phyloP scores from a whole-genome alignment of 2,329 filamentous ascomycete species.

The Emergomyces orientalis region DNA sequence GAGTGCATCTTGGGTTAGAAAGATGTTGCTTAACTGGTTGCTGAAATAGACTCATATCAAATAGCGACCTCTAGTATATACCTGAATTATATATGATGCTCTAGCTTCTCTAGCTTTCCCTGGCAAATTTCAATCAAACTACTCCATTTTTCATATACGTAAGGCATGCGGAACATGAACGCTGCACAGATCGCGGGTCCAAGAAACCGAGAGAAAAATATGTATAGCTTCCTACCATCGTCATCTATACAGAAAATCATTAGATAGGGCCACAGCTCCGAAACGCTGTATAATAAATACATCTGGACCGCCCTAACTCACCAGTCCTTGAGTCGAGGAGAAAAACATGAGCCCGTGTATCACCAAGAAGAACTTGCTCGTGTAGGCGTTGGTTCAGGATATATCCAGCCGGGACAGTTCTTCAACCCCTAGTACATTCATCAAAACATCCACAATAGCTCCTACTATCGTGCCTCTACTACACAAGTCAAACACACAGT shows the following conservation, averaged over 20 bases:
- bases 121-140: no score
- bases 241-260: not conserved
- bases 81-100: no score
- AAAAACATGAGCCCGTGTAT: not conserved
- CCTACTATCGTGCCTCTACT: not conserved
- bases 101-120: no score
- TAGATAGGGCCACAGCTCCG: not conserved
- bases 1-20: not conserved
- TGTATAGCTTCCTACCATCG: not conserved
- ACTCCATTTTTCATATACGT: no score
- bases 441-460: not conserved
- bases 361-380: not conserved
- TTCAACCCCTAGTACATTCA: not conserved
- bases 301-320: not conserved
- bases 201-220: no score
- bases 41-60: no score
- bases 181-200: no score
- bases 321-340: not conserved
- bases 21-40: not conserved
- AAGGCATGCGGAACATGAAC: no score
- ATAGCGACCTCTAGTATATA: no score
- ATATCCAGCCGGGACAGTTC: not conserved
- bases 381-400: not conserved
- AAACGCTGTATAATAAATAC: not conserved
- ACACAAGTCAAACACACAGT: not conserved